phyloP scores from a whole-genome alignment of 129 eudicot genomes.

The Tanacetum coccineum region DNA sequence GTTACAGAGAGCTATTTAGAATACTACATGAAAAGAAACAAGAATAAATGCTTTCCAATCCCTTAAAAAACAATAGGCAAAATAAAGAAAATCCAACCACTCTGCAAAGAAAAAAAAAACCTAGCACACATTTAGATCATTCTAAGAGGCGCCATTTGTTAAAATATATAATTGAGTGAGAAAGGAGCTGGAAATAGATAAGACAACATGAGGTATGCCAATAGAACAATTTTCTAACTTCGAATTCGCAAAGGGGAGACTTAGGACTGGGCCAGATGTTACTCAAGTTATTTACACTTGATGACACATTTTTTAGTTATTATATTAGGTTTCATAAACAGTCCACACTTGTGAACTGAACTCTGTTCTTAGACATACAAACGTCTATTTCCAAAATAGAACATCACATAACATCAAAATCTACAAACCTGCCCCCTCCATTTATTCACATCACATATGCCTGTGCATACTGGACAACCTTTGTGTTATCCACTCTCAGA shows the following conservation, averaged over 20 bases:
- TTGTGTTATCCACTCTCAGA: no score
- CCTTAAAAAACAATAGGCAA: background rate
- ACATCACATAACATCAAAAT: no score
- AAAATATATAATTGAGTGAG: constrained; percentile 2
- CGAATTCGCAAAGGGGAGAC: background rate
- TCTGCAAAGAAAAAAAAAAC: background rate
- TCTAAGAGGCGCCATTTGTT: no score
- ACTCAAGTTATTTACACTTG: background rate
- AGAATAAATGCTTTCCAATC: background rate
- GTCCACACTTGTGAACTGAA: no score
- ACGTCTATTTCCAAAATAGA: no score
- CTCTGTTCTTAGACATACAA: no score
- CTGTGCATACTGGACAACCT: no score
- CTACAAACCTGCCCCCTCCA: no score
- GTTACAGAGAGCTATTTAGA: background rate
- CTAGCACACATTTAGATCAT: no score
- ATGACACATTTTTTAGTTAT: no score
- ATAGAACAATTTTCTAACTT: background rate
- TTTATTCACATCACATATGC: no score
- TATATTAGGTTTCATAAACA: no score
- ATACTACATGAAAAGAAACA: background rate
- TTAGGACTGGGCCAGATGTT: background rate
- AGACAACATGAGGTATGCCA: background rate
- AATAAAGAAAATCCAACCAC: background rate
- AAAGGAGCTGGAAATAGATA: background rate